Percentiles rank a stretch among this genome's conserved stretches.
phyloP scores from a whole-genome alignment of 2,329 filamentous ascomycete genomes.

The Colletotrichum sp. region DNA sequence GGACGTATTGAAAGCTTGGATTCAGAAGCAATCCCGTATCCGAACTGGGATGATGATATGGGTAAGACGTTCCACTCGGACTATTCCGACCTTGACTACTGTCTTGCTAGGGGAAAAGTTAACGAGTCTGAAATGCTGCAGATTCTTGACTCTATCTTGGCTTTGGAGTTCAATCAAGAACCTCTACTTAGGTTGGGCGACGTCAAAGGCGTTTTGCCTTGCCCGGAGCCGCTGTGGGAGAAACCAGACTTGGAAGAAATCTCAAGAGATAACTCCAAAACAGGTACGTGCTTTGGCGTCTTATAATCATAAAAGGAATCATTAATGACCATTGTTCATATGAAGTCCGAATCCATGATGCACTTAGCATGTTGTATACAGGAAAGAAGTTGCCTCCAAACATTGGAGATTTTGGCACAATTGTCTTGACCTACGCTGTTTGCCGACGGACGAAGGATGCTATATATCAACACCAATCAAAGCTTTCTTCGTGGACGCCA shows the following conservation, averaged over 20 bases:
- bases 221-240: slow-evolving; percentile 15
- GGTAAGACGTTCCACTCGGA: neutral
- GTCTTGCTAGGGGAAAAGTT: neutral
- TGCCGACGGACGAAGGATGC: slow-evolving; percentile 36
- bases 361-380: neutral
- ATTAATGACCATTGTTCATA: neutral
- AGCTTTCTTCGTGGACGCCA: slow-evolving; percentile 31
- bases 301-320: neutral
- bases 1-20: neutral
- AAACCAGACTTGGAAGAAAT: neutral
- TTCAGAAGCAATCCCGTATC: neutral
- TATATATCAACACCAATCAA: slow-evolving; percentile 27
- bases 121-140: neutral
- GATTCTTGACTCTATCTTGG: slow-evolving; percentile 14
- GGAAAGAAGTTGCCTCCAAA: neutral
- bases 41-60: neutral
- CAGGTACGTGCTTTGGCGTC: neutral
- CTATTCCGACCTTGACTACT: neutral
- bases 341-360: neutral
- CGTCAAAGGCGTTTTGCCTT: slow-evolving; percentile 5
- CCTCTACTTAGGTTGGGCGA: slow-evolving; percentile 15
- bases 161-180: neutral
- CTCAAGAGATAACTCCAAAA: neutral
- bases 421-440: slow-evolving; percentile 38
- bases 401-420: slow-evolving; percentile 28